Conservation (phyloP, 2,329 filamentous ascomycete species). For the Dryadomyces quercus-mongolicae region DNA sequence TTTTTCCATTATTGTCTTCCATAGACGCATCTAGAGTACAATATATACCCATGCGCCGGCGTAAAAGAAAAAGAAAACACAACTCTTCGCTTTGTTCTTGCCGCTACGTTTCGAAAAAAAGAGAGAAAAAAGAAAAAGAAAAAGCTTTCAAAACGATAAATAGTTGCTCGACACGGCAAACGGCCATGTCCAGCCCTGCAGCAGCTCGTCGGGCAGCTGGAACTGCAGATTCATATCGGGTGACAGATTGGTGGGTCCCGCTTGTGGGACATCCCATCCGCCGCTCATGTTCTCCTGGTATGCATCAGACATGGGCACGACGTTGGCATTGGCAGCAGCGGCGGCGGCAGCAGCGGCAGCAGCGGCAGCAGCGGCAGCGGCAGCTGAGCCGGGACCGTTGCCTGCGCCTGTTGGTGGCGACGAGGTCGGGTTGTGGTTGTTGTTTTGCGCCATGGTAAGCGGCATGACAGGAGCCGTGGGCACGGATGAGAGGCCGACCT, state of each 20-base stretch:
- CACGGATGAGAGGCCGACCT: neutral
- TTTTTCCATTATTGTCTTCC: too few relatives aligned
- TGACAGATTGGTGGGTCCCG: neutral
- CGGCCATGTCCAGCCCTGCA: slow-evolving; percentile 11
- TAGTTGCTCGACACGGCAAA: slow-evolving; percentile 11
- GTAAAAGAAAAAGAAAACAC: too few relatives aligned
- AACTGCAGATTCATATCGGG: neutral
- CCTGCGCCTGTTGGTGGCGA: neutral
- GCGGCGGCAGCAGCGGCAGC: neutral
- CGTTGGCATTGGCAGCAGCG: neutral
- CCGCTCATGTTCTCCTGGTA: neutral
- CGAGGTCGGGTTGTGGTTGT: neutral
- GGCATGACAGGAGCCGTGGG: neutral
- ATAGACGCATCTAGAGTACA: too few relatives aligned
- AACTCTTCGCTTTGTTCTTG: too few relatives aligned
- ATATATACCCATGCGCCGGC: too few relatives aligned
- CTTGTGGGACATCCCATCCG: neutral
- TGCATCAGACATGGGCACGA: neutral
- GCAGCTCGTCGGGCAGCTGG: slow-evolving; percentile 6
- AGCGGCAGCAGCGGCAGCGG: neutral
- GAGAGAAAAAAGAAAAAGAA: neutral
- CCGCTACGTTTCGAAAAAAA: neutral
- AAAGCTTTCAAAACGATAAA: slow-evolving; percentile 4
- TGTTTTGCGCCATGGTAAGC: neutral
- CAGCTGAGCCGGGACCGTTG: too few relatives aligned